phyloP scores from a whole-genome alignment of 2,329 filamentous ascomycete species.

The Aspergillus clavatus region DNA sequence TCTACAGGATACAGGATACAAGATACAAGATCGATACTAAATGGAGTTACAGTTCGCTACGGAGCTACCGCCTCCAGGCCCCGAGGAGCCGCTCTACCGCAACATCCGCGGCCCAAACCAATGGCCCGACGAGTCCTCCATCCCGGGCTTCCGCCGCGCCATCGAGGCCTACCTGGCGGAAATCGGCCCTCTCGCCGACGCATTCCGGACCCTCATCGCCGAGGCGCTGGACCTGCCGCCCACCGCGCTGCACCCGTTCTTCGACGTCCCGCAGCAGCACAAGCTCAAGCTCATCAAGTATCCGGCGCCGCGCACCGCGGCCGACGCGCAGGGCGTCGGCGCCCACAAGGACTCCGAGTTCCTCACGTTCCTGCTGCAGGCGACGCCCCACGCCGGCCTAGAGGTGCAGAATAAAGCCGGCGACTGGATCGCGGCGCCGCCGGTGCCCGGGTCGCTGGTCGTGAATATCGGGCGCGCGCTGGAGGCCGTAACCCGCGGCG shows the following conservation, averaged over 20 bases:
- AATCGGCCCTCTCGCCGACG: conserved; percentile 21
- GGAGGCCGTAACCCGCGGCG: conserved; percentile 32
- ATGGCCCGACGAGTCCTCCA: conserved; percentile 31
- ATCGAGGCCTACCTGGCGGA: conserved; percentile 28
- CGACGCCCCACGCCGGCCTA: conserved; percentile 40
- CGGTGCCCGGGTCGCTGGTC: conserved; percentile 44
- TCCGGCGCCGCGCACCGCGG: conserved; percentile 29
- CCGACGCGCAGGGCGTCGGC: conserved; percentile 37
- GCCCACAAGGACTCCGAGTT: conserved; percentile 49
- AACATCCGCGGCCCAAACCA: conserved; percentile 36
- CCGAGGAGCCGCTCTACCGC: conserved; percentile 32
- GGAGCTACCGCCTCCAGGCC: conserved; percentile 31
- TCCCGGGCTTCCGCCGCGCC: conserved; percentile 29
- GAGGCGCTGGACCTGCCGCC: conserved; percentile 29
- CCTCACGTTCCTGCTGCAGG: conserved; percentile 48
- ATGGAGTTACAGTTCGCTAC: conserved; percentile 36
- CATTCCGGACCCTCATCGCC: conserved; percentile 29
- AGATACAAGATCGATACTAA: conserved; percentile 33
- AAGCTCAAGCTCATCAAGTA: conserved; percentile 43
- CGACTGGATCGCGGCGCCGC: conserved; percentile 43
- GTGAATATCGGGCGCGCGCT: conserved; percentile 45
- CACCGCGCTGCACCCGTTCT: conserved; percentile 28
- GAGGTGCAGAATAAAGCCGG: conserved; percentile 47
- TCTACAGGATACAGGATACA: conserved; percentile 4
- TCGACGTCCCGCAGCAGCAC: conserved; percentile 32